Evolutionary conservation across 331 rosid species (phyloP), one percentile per base, ranked within the genome.

Genomic region (Telfairia occidentalis): DNA sequence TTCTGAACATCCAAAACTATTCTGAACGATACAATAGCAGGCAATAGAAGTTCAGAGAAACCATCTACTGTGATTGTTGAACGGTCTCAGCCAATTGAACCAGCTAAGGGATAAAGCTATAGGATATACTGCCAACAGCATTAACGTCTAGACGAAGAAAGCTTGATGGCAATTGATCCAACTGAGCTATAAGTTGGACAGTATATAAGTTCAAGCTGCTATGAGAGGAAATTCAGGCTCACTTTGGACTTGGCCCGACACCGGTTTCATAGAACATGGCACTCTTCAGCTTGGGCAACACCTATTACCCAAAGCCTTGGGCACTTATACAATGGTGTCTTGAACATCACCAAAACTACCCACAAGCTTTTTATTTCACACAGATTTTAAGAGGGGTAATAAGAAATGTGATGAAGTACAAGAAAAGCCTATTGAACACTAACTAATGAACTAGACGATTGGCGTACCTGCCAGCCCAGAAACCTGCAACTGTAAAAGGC

Each of bases 401-500:
- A 55, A 21, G 37, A 58, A 23, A 58, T 37, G 13, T 65, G 50
- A 37, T 40, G 61, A 55, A n/a, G 57, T 50, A 50, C 10, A 50
- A 50, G 26, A 50, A n/a, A 50, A 50, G 6, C 24, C 26, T 61
- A 12, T 61, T 32, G 69, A 30, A 61, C 69, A 61, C 69, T 61
- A 32, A 15, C 28, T 18, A 0, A 5, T 75, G 24, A 72, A 26
- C 50, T 29, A 75, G 71, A 70, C 38, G 71, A 37, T 42, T 40
- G 74, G 29, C 19, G 18, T 81, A 90, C 97, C 97, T 92, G 97
- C 97, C 97, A 92, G 52, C 97, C 97, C 32, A 92, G 96, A 83
- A 92, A 92, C 74, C 92, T 87, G 84, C 97, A 92, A 81, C 88
- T 92, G 79, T 92, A 92, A 85, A 92, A 92, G 80, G 95, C 96